Evolutionary conservation across 1,139 yeast genomes (phyloP).

Genomic region (Hansenula sp.): DNA sequence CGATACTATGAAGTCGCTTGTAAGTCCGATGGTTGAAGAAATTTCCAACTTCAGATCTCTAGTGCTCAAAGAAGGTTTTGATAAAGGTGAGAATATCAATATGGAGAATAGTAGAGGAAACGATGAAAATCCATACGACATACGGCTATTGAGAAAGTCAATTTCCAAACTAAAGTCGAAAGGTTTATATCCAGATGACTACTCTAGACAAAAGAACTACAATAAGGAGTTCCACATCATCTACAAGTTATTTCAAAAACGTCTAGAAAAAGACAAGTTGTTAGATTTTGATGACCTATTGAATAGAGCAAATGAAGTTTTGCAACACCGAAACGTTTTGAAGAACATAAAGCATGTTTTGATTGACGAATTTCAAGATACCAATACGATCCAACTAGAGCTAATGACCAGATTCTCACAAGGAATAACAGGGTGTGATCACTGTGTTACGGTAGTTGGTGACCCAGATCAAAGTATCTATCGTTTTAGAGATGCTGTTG

Average conservation of each 20-base stretch:
- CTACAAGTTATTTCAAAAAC: conserved; percentile 50
- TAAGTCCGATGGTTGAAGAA: conserved; percentile 32
- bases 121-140: conserved; percentile 4
- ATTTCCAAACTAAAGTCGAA: conserved; percentile 53
- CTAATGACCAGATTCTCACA: conserved; percentile 59
- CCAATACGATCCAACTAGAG: conserved; percentile 71
- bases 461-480: conserved; percentile 97
- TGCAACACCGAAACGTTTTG: conserved; percentile 46
- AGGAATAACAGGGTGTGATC: conserved; percentile 26
- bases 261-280: conserved; percentile 34
- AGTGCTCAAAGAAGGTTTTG: conserved; percentile 16
- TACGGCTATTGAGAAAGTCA: conserved; percentile 35
- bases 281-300: conserved; percentile 87
- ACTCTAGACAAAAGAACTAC: conserved; percentile 23
- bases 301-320: conserved; percentile 46
- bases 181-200: conserved; percentile 39
- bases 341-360: conserved; percentile 62
- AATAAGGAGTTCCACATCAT: conserved; percentile 32
- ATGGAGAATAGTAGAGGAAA: conserved; percentile 7
- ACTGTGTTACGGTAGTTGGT: conserved; percentile 81
- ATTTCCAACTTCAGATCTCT: conserved; percentile 26
- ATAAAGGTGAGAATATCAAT: conserved; percentile 14
- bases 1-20: conserved; percentile 42
- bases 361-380: conserved; percentile 95
- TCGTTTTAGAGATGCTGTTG: conserved; percentile 78